Base-by-base conservation (phyloP, 306 rosid genomes). In the Cicer cuneatum region DNA sequence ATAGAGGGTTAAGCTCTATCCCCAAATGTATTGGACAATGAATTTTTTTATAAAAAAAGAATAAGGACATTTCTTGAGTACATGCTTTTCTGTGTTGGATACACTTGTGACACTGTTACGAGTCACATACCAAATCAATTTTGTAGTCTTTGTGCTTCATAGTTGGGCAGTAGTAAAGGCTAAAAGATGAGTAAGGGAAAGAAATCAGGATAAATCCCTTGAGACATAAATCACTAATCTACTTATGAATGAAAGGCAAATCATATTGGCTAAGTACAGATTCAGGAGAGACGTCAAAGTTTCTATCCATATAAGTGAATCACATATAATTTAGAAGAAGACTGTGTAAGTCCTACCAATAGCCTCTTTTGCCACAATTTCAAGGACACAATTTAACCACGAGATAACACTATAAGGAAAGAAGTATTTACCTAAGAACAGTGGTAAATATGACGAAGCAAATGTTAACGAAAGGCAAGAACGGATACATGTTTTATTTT, bases 51-150 rank as follows among this genome's bases (percentile, higher is more conserved):
- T 14, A 7, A 3, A 62, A 13, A 37, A 37, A 0, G 5, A 11
- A 13, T 42, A 65, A 39, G 19, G 66, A 56, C 9, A 71, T n/a
- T 54, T 57, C 42, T 66, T 71, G 43, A 9, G 56, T 47, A 35
- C 42, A 38, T 48, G 43, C 0, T 47, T 29, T 4, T 11, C 12
- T 5, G 5, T 1, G 13, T 19, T 0, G 6, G 42, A 21, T 21
- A 51, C 35, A n/a, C 6, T 6, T 39, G 18, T 1, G 46, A 65
- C 71, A 42, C 21, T 8, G 16, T 7, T 66, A 60, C 2, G 14
- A 38, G 16, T 52, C 54, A 13, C 54, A 42, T 43, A 35, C 8
- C 4, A 33, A 15, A 68, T 11, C 59, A 68, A 47, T 29, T 24
- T 47, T 46, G 29, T 59, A 47, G 72, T 5, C 47, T 46, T 6